Evolutionary conservation across 768 basidiomycete genomes (phyloP), one percentile per base, ranked within the genome.

Genomic region (Termitomyces titanicus): DNA sequence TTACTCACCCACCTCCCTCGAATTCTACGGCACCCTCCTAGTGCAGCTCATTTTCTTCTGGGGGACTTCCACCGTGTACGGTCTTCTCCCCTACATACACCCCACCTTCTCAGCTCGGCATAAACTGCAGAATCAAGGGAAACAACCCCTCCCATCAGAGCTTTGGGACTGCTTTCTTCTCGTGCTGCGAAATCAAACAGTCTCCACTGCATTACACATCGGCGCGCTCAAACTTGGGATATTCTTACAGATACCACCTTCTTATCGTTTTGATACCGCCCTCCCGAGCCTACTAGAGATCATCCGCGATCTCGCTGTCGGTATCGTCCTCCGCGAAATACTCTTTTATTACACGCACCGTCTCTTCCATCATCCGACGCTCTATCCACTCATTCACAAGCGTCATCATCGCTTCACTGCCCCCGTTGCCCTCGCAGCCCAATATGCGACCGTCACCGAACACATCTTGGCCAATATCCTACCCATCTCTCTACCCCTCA

Each of bases 271-370:
- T 38, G 64, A 66, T 20, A 9, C 57, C 6, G 42, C 27, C 27
- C 59, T 68, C 24, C 68, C 68, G 20, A 40, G 57, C 13, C 5
- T 40, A 17, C 22, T 34, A 2, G 59, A 63, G 35, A 46, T 70
- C 56, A 20, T 61, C 9, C 52, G 58, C 8, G 66, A 69, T 45
- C 44, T 69, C 33, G 40, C 58, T 15, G 34, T 64, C 20, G 58
- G 58, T 25, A 46, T 61, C 17, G 25, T 70, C 44, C 27, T 64
- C n/a, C 69, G 66, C 15, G 69, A 70, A 47, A 47, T 67, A 24
- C 48, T 68, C 5, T 69, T 69, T 47, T 70, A 70, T 53, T 69
- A 70, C 59, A 56, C 59, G 9, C 69, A 69, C 42, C 62, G 68
- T 24, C 49, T 65, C 22, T 56, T 70, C 24, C 69, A 70, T 47